Conservation (phyloP, 179 eudicot species). For the Actinidia arguta region DNA sequence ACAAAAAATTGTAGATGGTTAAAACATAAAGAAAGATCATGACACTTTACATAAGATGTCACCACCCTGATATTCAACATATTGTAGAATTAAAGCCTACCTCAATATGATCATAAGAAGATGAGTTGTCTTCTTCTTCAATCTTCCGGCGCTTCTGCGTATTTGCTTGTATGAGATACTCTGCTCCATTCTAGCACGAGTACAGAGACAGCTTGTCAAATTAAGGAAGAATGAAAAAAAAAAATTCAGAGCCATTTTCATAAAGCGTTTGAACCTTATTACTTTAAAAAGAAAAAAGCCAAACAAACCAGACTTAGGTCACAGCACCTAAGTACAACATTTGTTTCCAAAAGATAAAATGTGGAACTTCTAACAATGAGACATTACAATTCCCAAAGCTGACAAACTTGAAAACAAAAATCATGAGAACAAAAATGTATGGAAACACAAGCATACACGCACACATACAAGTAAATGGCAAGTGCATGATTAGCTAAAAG, state of each 20-base stretch:
- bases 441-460: neutral
- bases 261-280: conserved; percentile 6
- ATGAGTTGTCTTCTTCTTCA: conserved; percentile 51
- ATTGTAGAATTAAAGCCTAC: conserved; percentile 51
- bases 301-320: neutral
- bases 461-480: neutral
- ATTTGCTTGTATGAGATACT: conserved; percentile 90
- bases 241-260: neutral
- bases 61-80: neutral
- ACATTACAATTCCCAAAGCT: neutral
- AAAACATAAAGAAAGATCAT: neutral
- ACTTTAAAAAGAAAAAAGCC: neutral
- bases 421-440: too few species aligned
- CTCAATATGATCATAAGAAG: conserved; percentile 61
- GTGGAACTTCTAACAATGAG: neutral
- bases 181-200: conserved; percentile 78
- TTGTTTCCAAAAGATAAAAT: neutral
- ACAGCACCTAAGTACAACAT: neutral
- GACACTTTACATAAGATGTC: neutral
- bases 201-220: conserved; percentile 4
- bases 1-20: neutral
- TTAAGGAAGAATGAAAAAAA: neutral
- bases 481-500: neutral
- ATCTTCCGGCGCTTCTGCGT: conserved; percentile 84
- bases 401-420: neutral